Percentiles rank a stretch among this genome's conserved stretches.
phyloP scores from a whole-genome alignment of 805 yeast genomes.

The Jamesozyma piceae region DNA sequence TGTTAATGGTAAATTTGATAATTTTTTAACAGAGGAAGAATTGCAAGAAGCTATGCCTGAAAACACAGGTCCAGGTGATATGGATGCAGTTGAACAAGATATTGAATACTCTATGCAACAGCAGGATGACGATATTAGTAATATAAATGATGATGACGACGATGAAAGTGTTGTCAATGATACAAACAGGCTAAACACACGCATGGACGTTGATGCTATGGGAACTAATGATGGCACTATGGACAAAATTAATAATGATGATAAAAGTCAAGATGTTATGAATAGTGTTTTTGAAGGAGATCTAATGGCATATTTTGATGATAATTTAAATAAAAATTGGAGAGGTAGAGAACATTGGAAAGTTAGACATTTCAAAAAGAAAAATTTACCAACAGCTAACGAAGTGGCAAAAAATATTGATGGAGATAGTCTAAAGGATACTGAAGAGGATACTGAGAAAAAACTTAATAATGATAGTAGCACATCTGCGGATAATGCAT shows the following conservation, averaged over 20 bases:
- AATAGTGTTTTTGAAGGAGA: constrained; percentile 43
- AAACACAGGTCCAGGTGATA: constrained; percentile 12
- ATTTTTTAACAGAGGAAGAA: constrained; percentile 26
- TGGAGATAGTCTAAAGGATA: neutral
- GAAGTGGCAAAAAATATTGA: neutral
- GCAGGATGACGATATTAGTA: constrained; percentile 9
- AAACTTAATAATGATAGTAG: neutral
- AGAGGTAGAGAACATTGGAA: constrained; percentile 93
- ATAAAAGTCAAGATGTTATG: constrained; percentile 1
- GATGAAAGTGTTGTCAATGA: constrained; percentile 14
- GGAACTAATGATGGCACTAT: constrained; percentile 12
- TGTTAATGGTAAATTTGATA: constrained; percentile 31
- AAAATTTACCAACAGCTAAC: neutral
- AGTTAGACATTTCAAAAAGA: constrained; percentile 49
- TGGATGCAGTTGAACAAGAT: constrained; percentile 9
- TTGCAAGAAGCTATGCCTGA: constrained; percentile 26
- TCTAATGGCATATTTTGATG: constrained; percentile 74
- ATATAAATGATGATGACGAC: constrained; percentile 7
- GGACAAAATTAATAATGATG: constrained; percentile 13
- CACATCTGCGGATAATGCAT: constrained; percentile 4
- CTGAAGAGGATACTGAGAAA: neutral
- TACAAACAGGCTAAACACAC: neutral
- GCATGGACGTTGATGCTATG: constrained; percentile 9
- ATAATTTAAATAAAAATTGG: constrained; percentile 62
- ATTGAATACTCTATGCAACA: neutral